phyloP scores from a whole-genome alignment of 2,329 filamentous ascomycete species.

The Aspergillus proliferans region DNA sequence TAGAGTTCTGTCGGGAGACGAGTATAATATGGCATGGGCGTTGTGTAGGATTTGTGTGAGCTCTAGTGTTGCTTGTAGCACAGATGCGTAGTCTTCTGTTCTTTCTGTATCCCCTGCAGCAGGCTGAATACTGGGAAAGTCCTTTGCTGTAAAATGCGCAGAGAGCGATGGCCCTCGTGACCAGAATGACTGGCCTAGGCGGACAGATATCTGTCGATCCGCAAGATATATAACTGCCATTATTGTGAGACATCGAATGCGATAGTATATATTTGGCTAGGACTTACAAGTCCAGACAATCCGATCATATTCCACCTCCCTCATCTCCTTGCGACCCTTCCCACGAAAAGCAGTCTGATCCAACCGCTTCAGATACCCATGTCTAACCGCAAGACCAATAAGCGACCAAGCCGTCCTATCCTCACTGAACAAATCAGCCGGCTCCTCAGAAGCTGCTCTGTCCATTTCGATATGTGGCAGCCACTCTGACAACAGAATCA shows the following conservation, averaged over 20 bases:
- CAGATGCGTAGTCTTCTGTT: conserved; percentile 4
- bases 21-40: conserved; percentile 14
- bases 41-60: conserved; percentile 15
- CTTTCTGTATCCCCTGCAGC: not conserved
- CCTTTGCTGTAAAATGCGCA: conserved; percentile 10
- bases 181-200: conserved; percentile 19
- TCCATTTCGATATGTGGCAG: conserved; percentile 10
- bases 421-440: conserved; percentile 2
- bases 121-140: conserved; percentile 12
- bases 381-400: conserved; percentile 17
- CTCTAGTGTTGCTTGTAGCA: conserved; percentile 12
- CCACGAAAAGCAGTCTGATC: conserved; percentile 12
- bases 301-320: conserved; percentile 2
- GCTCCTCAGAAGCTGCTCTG: not conserved
- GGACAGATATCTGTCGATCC: conserved; percentile 18
- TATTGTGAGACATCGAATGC: not conserved
- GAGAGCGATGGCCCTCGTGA: conserved; percentile 16
- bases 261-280: not conserved
- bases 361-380: conserved; percentile 16
- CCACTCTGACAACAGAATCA: conserved; percentile 18
- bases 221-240: conserved; percentile 11
- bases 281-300: conserved; percentile 11
- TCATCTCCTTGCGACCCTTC: conserved; percentile 1
- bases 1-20: conserved; percentile 10
- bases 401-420: conserved; percentile 19